Conservation (phyloP, 2,329 filamentous ascomycete genomes). For the Exophiala sideris region DNA sequence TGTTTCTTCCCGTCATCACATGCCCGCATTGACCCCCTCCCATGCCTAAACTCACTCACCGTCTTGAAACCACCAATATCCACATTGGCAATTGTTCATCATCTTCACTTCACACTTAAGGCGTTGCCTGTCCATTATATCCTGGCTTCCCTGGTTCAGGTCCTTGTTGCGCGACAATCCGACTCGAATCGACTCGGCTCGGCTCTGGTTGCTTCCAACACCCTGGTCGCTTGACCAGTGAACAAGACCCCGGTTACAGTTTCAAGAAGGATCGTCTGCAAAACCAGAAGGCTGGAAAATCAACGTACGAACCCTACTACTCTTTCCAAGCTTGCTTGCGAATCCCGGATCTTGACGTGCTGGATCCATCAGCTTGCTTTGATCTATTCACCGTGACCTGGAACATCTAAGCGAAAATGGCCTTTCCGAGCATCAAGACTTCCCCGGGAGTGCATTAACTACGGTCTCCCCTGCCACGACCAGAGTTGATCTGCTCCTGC, state of each 20-base stretch:
- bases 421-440: slow-evolving; percentile 10
- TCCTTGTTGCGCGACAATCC: slow-evolving; percentile 5
- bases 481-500: slow-evolving; percentile 13
- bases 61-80: slow-evolving; percentile 13
- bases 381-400: slow-evolving; percentile 9
- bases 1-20: slow-evolving; percentile 20
- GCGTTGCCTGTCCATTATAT: slow-evolving; percentile 12
- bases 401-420: slow-evolving; percentile 13
- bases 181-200: not conserved
- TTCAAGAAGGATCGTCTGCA: not conserved
- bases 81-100: slow-evolving; percentile 5
- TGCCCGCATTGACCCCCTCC: slow-evolving; percentile 18
- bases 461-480: slow-evolving; percentile 8
- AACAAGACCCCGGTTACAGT: slow-evolving; percentile 1
- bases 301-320: slow-evolving; percentile 1
- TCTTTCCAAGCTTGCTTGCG: not conserved
- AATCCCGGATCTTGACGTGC: slow-evolving; percentile 1
- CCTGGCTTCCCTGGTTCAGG: slow-evolving; percentile 10
- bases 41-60: slow-evolving; percentile 6
- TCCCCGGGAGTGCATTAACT: slow-evolving; percentile 6
- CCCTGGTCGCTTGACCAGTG: slow-evolving; percentile 6
- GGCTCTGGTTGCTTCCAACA: not conserved
- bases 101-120: slow-evolving; percentile 7
- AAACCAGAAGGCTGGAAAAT: slow-evolving; percentile 1
- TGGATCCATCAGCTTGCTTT: slow-evolving; percentile 1